Evolutionary conservation across 345 rosid genomes (phyloP), one percentile per base, ranked within the genome.

Genomic region (Aethionema arabicum): DNA sequence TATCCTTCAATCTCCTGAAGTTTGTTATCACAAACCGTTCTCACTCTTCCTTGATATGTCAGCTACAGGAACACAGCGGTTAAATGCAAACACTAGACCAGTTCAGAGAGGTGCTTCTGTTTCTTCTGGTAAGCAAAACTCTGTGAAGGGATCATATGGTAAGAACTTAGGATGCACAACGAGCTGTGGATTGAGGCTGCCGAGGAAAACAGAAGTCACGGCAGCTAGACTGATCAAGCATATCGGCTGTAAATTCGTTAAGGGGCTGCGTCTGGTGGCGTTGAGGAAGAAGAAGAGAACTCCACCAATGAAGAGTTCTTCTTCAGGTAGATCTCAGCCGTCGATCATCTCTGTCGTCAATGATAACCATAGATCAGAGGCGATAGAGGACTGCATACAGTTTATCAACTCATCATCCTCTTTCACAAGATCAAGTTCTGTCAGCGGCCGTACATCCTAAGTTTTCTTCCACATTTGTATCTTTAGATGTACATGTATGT

Each of bases 371-470:
- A 81, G 86, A 71, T 77, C 66, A 59, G 84, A 85, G 56, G 87
- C 91, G 4, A 85, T 91, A 30, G 80, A 88, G 32, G 96, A 86
- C 63, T 91, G 98, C 76, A 91, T 91, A 42, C 74, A 85, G 65
- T 91, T 87, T 76, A 85, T 91, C 40, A 82, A 91, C 73, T 75
- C 87, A 1, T 81, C 95, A 0, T 49, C 89, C 40, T 70, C 84
- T 3, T 61, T 81, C 50, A 72, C 81, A 2, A 75, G 84, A 72
- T 83, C 88, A 30, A 79, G 55, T 43, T 79, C 90, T 52, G 61
- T 64, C 35, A 14, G 77, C 57, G 48, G 45, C 15, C 33, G 60
- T 55, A 27, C 79, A 29, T 32, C 65, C 40, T 74, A 55, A 72
- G 42, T 7, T 32, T 36, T 3, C n/a, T 12, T 13, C 35, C 27